Evolutionary conservation across 2,329 filamentous ascomycete species (phyloP).

Genomic region (Aspergillus eucalypticola): DNA sequence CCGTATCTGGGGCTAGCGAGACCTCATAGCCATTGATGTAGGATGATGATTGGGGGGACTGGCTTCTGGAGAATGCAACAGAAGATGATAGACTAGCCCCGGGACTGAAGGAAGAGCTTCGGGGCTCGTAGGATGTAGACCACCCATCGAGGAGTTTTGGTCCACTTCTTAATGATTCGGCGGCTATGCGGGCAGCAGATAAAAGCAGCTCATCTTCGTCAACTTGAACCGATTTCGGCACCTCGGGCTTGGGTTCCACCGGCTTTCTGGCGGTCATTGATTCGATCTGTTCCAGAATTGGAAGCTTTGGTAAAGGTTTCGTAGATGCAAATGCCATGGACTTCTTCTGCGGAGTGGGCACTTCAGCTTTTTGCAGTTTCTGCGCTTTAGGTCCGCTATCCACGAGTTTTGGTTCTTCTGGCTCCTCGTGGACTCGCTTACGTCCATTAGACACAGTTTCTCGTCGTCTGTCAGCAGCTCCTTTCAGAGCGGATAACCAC

Average conservation of each 20-base stretch:
- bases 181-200: slow-evolving; percentile 43
- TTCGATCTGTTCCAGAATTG: slow-evolving; percentile 37
- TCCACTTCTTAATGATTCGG: slow-evolving; percentile 41
- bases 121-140: slow-evolving; percentile 25
- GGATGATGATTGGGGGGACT: slow-evolving; percentile 30
- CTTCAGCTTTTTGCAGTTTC: slow-evolving; percentile 26
- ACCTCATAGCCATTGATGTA: slow-evolving; percentile 44
- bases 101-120: slow-evolving; percentile 30
- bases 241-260: slow-evolving; percentile 22
- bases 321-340: slow-evolving; percentile 34
- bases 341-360: slow-evolving; percentile 19
- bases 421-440: slow-evolving; percentile 32
- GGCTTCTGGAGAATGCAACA: slow-evolving; percentile 27
- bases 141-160: slow-evolving; percentile 34
- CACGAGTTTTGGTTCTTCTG: slow-evolving; percentile 13
- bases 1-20: slow-evolving; percentile 40
- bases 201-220: slow-evolving; percentile 46
- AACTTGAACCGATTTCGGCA: slow-evolving; percentile 29
- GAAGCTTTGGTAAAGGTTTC: slow-evolving; percentile 35
- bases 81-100: slow-evolving; percentile 28
- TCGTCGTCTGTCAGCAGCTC: slow-evolving; percentile 28
- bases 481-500: slow-evolving; percentile 24
- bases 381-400: slow-evolving; percentile 25
- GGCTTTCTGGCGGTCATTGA: slow-evolving; percentile 29
- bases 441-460: slow-evolving; percentile 21